Base-by-base conservation (phyloP, 192 early-diverging fungal species). In the Mortierella claussenii region DNA sequence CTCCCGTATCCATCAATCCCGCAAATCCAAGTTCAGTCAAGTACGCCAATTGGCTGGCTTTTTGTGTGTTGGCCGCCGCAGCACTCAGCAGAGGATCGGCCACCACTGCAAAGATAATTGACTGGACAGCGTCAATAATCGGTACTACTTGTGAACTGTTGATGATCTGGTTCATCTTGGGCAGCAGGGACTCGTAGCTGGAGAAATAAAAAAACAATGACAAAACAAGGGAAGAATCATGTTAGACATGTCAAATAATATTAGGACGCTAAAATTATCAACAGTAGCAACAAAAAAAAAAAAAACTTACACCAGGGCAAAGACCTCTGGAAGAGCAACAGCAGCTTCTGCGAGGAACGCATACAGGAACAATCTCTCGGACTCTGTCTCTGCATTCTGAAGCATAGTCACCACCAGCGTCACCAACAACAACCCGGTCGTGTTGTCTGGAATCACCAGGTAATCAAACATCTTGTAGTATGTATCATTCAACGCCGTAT, bases 261-360 rank as follows among this genome's bases (percentile, higher is more conserved):
- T n/a, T n/a, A n/a, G n/a, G n/a, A n/a, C n/a, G n/a, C n/a, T n/a
- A n/a, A n/a, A n/a, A n/a, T n/a, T n/a, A n/a, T n/a, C n/a, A 7
- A 60, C 33, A 27, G 48, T 9, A 37, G n/a, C 9, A 30, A 46
- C 4, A 13, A 5, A 65, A 21, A 57, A 42, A 21, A 20, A 56
- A 30, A 52, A 51, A 32, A 85, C 88, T 88, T 88, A 93, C 87
- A 94, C 79, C 21, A 92, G 65, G 10, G 83, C 69, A 79, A 95
- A 90, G 28, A 90, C 84, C 47, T 94, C 88, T n/a, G 92, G 93
- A 20, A 87, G 81, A 12, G 86, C 76, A 18, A 83, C 70, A 2
- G 93, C 88, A 54, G 88, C 89, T 75, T 95, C 93, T 32, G 91
- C 87, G 21, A 95, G 68, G 69, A 92, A 87, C 3, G 88, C 88